Conservation (phyloP, 148 eudicot genomes). For the Suaeda aralocaspica region DNA sequence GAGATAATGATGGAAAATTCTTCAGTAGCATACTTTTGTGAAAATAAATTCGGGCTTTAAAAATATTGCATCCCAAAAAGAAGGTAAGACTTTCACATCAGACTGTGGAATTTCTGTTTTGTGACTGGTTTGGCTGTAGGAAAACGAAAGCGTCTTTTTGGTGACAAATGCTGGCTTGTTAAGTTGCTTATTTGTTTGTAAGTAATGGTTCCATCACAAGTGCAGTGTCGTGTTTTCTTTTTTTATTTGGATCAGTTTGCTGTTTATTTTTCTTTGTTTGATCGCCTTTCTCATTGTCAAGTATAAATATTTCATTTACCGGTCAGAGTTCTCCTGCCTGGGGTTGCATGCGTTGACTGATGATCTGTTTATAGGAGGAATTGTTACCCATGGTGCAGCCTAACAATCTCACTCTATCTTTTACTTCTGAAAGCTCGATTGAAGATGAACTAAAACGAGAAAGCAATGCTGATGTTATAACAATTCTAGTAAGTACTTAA, state of each 20-base stretch:
- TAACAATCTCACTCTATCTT: constrained; percentile 52
- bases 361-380: constrained; percentile 39
- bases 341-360: constrained; percentile 2
- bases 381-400: constrained; percentile 49
- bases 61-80: too few relatives aligned
- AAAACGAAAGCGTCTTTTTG: too few relatives aligned
- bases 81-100: too few relatives aligned
- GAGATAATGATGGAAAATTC: background rate
- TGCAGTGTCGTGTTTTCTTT: background rate
- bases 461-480: constrained; percentile 59
- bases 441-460: constrained; percentile 65
- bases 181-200: background rate
- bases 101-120: too few relatives aligned
- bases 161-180: background rate
- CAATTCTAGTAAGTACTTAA: constrained; percentile 44
- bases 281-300: background rate
- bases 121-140: too few relatives aligned
- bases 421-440: constrained; percentile 63
- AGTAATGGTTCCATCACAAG: background rate
- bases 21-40: background rate
- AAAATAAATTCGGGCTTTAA: too few relatives aligned
- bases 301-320: background rate
- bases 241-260: background rate
- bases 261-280: background rate
- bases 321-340: background rate